A percentile compares a stretch with the other conserved stretches of the same genome.
Evolutionary conservation across 441 rosid species (phyloP).

Genomic region (Populus hybrid): DNA sequence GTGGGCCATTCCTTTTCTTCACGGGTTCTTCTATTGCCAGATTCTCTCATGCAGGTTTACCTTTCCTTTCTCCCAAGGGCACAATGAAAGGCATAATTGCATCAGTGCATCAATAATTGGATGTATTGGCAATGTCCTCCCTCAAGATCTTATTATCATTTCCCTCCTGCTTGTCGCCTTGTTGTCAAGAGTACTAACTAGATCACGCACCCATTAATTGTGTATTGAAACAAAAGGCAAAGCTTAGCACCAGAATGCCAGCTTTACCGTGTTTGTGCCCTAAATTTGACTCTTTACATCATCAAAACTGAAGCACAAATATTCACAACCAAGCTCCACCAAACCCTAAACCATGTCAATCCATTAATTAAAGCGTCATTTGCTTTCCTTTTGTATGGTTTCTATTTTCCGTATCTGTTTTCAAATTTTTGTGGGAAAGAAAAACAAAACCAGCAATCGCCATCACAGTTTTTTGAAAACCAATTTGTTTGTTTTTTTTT

Average conservation of each 20-base stretch:
- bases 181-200: not conserved
- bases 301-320: no score
- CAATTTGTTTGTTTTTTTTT: not conserved
- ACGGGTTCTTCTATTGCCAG: slow-evolving; percentile 55
- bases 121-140: not conserved
- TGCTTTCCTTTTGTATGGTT: not conserved
- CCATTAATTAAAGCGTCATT: not conserved
- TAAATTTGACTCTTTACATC: no score
- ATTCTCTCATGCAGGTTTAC: slow-evolving; percentile 39
- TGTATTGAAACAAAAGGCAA: no score
- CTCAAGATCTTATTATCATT: slow-evolving; percentile 12
- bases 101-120: slow-evolving; percentile 1
- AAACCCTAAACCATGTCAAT: not conserved
- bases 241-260: no score
- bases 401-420: not conserved
- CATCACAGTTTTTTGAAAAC: not conserved
- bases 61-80: slow-evolving; percentile 14
- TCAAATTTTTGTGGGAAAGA: not conserved
- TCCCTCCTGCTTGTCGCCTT: slow-evolving; percentile 5
- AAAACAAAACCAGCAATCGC: not conserved
- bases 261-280: no score
- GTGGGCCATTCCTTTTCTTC: slow-evolving; percentile 20
- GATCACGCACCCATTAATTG: no score
- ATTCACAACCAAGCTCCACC: not conserved
- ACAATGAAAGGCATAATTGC: slow-evolving; percentile 15